Evolutionary conservation across 2,329 filamentous ascomycete genomes (phyloP).

Genomic region (Purpureocillium lavendulum): DNA sequence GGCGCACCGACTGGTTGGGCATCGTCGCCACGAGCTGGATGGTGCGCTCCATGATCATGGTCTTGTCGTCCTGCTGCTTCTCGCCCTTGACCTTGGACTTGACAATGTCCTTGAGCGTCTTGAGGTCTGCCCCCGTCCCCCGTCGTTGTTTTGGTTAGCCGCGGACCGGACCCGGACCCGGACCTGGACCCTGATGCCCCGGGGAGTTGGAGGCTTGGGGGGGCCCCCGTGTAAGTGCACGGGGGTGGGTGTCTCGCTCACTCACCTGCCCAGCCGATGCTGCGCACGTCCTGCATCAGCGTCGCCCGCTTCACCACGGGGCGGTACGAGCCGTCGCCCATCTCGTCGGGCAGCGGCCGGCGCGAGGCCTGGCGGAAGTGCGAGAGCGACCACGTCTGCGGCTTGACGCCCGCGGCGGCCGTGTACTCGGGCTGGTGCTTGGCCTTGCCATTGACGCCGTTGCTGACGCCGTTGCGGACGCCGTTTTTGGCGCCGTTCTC

Average conservation of each 20-base stretch:
- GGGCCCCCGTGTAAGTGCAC: too few relatives aligned
- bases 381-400: constrained; percentile 14
- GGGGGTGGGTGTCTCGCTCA: too few relatives aligned
- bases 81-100: constrained; percentile 54
- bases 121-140: constrained; percentile 40
- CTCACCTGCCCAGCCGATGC: constrained; percentile 39
- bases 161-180: too few relatives aligned
- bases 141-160: too few relatives aligned
- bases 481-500: constrained; percentile 5
- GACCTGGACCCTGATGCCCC: too few relatives aligned
- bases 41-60: constrained; percentile 66
- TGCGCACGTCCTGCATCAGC: constrained; percentile 47
- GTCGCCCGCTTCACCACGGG: constrained; percentile 38
- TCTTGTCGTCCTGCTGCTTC: constrained; percentile 62
- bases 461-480: constrained; percentile 13
- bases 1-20: constrained; percentile 51
- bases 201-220: neutral
- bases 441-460: constrained; percentile 9
- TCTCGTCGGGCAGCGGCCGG: constrained; percentile 54
- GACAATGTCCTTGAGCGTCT: constrained; percentile 53
- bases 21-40: constrained; percentile 63
- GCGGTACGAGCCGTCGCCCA: constrained; percentile 54
- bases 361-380: constrained; percentile 37
- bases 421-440: neutral
- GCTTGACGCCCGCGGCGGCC: constrained; percentile 2